These are phyloP conservation scores for Neostapfia colusana DNA, from an alignment of 176 grass and related monocot species.

Conservation along the genomic window DNA sequence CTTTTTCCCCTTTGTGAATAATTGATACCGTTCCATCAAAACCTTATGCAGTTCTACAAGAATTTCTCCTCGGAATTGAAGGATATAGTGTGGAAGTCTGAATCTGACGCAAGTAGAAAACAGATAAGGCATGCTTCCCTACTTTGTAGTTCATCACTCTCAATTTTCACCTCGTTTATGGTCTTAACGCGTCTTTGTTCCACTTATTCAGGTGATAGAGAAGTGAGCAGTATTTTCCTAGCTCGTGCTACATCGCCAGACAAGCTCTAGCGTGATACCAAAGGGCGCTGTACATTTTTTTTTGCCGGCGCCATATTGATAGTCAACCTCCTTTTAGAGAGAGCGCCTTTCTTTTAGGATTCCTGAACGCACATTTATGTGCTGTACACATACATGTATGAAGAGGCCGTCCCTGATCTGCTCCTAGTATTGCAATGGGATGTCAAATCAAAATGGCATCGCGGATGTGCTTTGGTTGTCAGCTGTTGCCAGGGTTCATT, in stretches of 20 bases:
- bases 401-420: conserved; percentile 39
- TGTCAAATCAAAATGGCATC: conserved; percentile 19
- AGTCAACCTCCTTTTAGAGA: background rate
- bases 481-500: conserved; percentile 10
- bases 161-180: background rate
- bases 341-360: background rate
- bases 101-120: conserved; percentile 58
- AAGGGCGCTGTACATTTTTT: background rate
- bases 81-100: conserved; percentile 93
- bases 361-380: background rate
- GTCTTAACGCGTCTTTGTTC: background rate
- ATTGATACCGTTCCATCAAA: background rate
- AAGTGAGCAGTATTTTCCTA: background rate
- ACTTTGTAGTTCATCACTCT: background rate
- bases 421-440: conserved; percentile 16
- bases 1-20: background rate
- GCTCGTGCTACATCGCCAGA: background rate
- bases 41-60: conserved; percentile 79
- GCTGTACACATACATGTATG: conserved; percentile 17
- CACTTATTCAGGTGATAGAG: conserved; percentile 33
- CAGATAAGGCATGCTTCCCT: conserved; percentile 17
- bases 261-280: conserved; percentile 10
- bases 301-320: background rate
- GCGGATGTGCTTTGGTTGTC: background rate
- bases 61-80: conserved; percentile 78